These are phyloP conservation scores for Chamaecrista fasciculata DNA, from an alignment of 306 rosid genomes.

Conservation along the genomic window DNA sequence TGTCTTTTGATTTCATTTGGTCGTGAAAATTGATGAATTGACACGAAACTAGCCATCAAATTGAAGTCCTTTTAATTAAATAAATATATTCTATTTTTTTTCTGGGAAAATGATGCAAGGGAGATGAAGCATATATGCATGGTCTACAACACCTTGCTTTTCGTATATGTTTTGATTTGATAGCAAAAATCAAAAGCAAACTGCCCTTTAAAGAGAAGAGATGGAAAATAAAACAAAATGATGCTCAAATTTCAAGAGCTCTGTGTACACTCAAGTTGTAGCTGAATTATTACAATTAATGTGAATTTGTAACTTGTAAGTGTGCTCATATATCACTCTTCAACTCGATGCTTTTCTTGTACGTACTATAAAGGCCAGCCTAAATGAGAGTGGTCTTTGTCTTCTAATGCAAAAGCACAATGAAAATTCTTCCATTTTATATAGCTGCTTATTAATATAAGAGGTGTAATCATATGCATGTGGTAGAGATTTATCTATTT, in stretches of 20 bases:
- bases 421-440: background rate
- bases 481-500: no score
- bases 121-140: background rate
- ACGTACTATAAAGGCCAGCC: slow-evolving; percentile 14
- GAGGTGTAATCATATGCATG: no score
- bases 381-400: background rate
- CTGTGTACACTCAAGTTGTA: background rate
- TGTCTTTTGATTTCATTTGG: background rate
- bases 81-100: no score
- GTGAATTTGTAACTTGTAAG: background rate
- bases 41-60: no score
- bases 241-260: background rate
- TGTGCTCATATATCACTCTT: background rate
- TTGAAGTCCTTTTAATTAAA: no score
- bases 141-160: slow-evolving; percentile 5
- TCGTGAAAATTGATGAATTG: background rate
- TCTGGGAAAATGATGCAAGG: background rate
- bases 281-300: background rate
- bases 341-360: slow-evolving; percentile 17
- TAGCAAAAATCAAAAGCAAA: background rate
- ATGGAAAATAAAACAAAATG: background rate
- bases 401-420: background rate
- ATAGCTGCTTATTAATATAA: background rate
- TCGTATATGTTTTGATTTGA: background rate
- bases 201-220: background rate